phyloP scores from a whole-genome alignment of 352 stramenopile species.

The Phytophthora ohioensis region DNA sequence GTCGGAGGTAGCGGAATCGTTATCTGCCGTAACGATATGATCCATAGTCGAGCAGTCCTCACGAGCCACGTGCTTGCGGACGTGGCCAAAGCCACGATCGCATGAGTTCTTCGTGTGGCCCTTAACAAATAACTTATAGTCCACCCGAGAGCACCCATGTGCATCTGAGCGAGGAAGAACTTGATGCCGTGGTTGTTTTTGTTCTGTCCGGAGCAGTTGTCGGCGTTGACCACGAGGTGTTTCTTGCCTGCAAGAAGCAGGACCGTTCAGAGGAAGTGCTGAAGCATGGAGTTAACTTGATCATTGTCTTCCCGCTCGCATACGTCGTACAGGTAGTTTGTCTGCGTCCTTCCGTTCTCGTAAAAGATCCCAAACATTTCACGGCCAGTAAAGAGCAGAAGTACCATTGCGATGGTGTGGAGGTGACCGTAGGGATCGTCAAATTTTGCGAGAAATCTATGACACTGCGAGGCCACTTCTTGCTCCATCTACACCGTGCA shows the following conservation, averaged over 20 bases:
- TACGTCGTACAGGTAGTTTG: constrained; percentile 18
- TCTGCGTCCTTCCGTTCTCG: constrained; percentile 18
- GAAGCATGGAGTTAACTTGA: constrained; percentile 13
- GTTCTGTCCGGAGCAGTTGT: constrained; percentile 26
- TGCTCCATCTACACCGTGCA: background rate
- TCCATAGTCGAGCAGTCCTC: constrained; percentile 23
- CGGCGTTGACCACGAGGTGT: constrained; percentile 16
- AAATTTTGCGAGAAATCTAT: constrained; percentile 28
- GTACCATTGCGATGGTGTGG: constrained; percentile 32
- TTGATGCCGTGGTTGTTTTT: constrained; percentile 32
- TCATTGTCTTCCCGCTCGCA: constrained; percentile 1
- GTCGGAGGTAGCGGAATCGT: background rate
- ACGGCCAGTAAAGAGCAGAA: constrained; percentile 27
- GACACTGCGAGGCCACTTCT: constrained; percentile 1
- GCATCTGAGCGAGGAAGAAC: constrained; percentile 19
- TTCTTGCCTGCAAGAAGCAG: constrained; percentile 4
- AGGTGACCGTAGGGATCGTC: constrained; percentile 12
- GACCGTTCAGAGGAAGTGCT: constrained; percentile 16
- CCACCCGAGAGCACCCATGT: constrained; percentile 10
- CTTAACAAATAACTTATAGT: constrained; percentile 36
- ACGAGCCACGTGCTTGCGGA: constrained; percentile 13
- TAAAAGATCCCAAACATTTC: constrained; percentile 27
- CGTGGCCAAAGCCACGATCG: constrained; percentile 22
- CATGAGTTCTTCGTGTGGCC: constrained; percentile 27
- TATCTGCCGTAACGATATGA: constrained; percentile 11